These are phyloP conservation scores for Domatiomyces catenatus DNA, from an alignment of 2,329 filamentous ascomycete genomes.

Conservation along the genomic window DNA sequence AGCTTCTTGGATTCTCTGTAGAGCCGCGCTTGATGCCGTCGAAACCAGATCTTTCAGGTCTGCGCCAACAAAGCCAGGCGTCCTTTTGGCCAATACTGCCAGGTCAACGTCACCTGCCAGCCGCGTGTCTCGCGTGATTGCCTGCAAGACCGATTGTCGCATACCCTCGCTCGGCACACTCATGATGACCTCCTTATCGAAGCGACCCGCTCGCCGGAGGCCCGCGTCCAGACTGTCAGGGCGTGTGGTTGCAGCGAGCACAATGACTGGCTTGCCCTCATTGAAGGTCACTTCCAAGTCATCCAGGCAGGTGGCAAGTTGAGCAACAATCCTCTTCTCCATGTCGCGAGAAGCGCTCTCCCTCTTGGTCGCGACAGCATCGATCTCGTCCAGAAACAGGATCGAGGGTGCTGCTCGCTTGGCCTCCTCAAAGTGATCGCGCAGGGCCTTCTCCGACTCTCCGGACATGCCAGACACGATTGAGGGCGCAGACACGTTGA, in stretches of 20 bases:
- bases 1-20: conserved; percentile 40
- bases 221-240: conserved; percentile 74
- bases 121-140: conserved; percentile 50
- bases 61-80: conserved; percentile 83
- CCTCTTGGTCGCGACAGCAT: conserved; percentile 75
- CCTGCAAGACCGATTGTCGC: conserved; percentile 61
- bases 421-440: conserved; percentile 77
- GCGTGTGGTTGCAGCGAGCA: conserved; percentile 79
- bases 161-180: conserved; percentile 68
- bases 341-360: conserved; percentile 75
- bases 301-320: conserved; percentile 77
- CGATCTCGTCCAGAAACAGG: conserved; percentile 83
- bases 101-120: conserved; percentile 61
- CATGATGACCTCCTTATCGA: conserved; percentile 73
- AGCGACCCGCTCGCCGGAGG: conserved; percentile 57
- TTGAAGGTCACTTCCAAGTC: conserved; percentile 57
- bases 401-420: conserved; percentile 73
- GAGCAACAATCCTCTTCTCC: conserved; percentile 72
- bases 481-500: conserved; percentile 66
- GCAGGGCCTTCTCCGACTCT: conserved; percentile 73
- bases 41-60: conserved; percentile 62
- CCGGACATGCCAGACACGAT: conserved; percentile 78
- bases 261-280: conserved; percentile 64
- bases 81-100: conserved; percentile 58
- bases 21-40: conserved; percentile 49